A percentile compares a stretch with the other conserved stretches of the same genome.
Conservation (phyloP, 225 moss, liverwort and hornwort genomes). For the Neckera pumila region DNA sequence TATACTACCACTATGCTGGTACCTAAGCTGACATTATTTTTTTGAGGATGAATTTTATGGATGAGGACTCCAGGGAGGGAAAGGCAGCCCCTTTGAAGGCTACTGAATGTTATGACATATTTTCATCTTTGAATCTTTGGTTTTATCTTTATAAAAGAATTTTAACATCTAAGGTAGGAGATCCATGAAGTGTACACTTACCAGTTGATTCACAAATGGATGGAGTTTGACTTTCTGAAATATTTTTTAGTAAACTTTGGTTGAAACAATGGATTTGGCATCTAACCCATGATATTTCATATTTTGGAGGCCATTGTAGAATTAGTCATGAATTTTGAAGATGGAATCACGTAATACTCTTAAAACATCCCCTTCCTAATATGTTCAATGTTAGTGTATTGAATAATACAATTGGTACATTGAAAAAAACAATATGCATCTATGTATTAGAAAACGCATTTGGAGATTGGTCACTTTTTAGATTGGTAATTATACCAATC, state of each 20-base stretch:
- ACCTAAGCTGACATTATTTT: no score
- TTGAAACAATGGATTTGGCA: no score
- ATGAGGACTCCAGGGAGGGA: no score
- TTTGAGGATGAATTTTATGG: no score
- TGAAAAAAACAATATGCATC: not conserved
- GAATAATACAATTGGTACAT: not conserved
- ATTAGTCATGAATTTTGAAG: no score
- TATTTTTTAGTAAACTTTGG: no score
- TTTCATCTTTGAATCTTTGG: not conserved
- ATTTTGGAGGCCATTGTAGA: no score
- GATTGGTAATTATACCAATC: not conserved
- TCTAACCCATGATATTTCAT: no score
- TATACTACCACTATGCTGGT: no score
- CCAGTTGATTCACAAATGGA: not conserved
- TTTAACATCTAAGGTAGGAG: not conserved
- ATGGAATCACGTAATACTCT: not conserved
- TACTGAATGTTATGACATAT: no score
- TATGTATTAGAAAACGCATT: not conserved
- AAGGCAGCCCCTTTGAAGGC: no score
- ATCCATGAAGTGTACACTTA: not conserved
- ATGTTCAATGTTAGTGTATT: not conserved
- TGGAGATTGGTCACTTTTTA: no score
- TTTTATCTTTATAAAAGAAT: not conserved
- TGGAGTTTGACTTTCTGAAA: not conserved
- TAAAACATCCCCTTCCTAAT: not conserved